Evolutionary conservation across 2,329 filamentous ascomycete genomes (phyloP).

Genomic region (Alternaria dauci): DNA sequence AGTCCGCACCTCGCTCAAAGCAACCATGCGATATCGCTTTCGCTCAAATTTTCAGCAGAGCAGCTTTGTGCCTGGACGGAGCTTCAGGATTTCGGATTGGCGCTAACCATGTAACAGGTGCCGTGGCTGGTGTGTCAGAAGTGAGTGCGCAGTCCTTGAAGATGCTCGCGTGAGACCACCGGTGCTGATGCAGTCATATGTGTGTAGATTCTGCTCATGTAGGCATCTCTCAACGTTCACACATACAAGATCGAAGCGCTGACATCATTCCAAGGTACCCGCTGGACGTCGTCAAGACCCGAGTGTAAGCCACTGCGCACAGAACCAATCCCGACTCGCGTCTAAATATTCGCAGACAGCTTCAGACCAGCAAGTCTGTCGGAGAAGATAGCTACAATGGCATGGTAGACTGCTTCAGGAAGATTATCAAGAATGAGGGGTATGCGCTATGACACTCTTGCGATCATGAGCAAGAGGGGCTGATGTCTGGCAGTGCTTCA

Average conservation of each 20-base stretch:
- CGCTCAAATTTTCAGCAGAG: not conserved
- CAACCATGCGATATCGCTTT: not conserved
- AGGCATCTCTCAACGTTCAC: slow-evolving; percentile 27
- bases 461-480: slow-evolving; percentile 1
- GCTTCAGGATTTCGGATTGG: slow-evolving; percentile 19
- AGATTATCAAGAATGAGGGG: slow-evolving; percentile 97
- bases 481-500: slow-evolving; percentile 68
- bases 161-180: slow-evolving; percentile 17
- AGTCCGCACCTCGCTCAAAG: slow-evolving; percentile 9
- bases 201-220: slow-evolving; percentile 85
- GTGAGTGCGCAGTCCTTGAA: slow-evolving; percentile 62
- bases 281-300: slow-evolving; percentile 96
- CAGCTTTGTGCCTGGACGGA: not conserved
- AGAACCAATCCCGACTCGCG: slow-evolving; percentile 5
- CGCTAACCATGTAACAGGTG: slow-evolving; percentile 64
- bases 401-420: slow-evolving; percentile 97
- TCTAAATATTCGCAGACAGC: slow-evolving; percentile 68
- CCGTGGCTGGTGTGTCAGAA: slow-evolving; percentile 97
- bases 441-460: slow-evolving; percentile 56
- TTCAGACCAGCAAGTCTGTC: slow-evolving; percentile 77
- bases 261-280: slow-evolving; percentile 77
- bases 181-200: slow-evolving; percentile 39
- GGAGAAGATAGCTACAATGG: slow-evolving; percentile 91
- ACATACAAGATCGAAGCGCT: slow-evolving; percentile 5
- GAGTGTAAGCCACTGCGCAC: slow-evolving; percentile 72